These are phyloP conservation scores for Penicillium lagena DNA, from an alignment of 495 filamentous ascomycete species.

Conservation along the genomic window DNA sequence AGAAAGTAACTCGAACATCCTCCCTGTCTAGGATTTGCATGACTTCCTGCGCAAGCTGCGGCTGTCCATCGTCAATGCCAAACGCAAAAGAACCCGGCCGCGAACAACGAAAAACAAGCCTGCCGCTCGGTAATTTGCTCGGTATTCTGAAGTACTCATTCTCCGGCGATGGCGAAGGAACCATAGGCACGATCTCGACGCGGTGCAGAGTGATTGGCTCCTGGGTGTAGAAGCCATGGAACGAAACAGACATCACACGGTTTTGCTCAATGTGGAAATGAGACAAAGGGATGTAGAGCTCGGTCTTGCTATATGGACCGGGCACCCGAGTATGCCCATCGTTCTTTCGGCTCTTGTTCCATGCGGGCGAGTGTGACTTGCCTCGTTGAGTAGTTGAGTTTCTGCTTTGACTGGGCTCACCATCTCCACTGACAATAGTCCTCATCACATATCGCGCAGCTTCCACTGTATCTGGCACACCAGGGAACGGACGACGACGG, in stretches of 20 bases:
- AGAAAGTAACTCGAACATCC: constrained; percentile 66
- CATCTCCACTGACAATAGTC: neutral
- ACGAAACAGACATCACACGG: constrained; percentile 55
- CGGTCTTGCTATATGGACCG: constrained; percentile 16
- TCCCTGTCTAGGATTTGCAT: constrained; percentile 60
- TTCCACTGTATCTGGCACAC: constrained; percentile 68
- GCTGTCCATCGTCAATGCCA: constrained; percentile 74
- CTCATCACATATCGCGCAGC: constrained; percentile 52
- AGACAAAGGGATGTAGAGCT: constrained; percentile 69
- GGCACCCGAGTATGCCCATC: neutral
- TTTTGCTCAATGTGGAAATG: constrained; percentile 64
- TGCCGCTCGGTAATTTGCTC: constrained; percentile 55
- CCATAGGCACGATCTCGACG: constrained; percentile 56
- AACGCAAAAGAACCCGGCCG: constrained; percentile 72
- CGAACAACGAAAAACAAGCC: constrained; percentile 58
- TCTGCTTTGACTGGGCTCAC: neutral
- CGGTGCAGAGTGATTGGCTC: constrained; percentile 47
- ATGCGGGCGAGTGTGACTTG: neutral
- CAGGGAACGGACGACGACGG: constrained; percentile 56
- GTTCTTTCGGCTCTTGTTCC: constrained; percentile 15
- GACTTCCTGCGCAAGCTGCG: constrained; percentile 53
- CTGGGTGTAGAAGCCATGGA: constrained; percentile 61
- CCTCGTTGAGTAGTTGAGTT: no score
- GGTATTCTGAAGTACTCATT: constrained; percentile 43
- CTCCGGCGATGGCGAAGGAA: constrained; percentile 29